These are phyloP conservation scores for Umbelopsis vinacea DNA, from an alignment of 192 early-diverging fungal genomes.

Conservation along the genomic window DNA sequence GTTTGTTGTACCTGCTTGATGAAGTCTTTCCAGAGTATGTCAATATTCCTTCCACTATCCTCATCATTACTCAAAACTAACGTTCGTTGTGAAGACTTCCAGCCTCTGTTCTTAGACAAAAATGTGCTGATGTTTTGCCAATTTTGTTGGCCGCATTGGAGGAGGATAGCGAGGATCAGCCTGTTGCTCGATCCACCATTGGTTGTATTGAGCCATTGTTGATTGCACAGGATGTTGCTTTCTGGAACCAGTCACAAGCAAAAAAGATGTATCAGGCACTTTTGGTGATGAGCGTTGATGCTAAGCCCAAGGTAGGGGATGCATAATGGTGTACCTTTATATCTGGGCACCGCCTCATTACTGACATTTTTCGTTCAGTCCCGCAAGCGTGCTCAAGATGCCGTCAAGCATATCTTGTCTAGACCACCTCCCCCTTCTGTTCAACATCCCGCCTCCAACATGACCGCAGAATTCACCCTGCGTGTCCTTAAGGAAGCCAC, in stretches of 20 bases:
- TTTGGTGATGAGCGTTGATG: constrained; percentile 78
- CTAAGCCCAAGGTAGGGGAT: constrained; percentile 75
- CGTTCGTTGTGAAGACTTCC: constrained; percentile 46
- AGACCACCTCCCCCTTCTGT: constrained; percentile 73
- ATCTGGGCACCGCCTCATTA: not conserved
- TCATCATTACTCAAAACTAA: not conserved
- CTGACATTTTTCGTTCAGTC: constrained; percentile 31
- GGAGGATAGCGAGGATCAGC: constrained; percentile 65
- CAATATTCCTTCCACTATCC: not conserved
- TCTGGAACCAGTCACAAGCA: constrained; percentile 71
- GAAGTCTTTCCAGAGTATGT: constrained; percentile 74
- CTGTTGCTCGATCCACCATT: constrained; percentile 78
- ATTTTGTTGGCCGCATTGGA: constrained; percentile 72
- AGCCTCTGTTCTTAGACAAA: constrained; percentile 58
- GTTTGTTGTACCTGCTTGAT: constrained; percentile 82
- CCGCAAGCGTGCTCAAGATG: constrained; percentile 87
- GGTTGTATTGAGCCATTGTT: constrained; percentile 81
- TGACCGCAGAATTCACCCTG: constrained; percentile 67
- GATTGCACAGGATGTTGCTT: constrained; percentile 72
- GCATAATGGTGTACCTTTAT: not conserved
- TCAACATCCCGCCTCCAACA: constrained; percentile 72
- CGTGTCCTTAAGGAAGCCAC: constrained; percentile 59
- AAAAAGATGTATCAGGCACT: constrained; percentile 77
- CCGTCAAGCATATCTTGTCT: constrained; percentile 68
- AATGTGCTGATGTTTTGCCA: constrained; percentile 65